Evolutionary conservation across 345 rosid species (phyloP).

Genomic region (Corchorus olitorius): DNA sequence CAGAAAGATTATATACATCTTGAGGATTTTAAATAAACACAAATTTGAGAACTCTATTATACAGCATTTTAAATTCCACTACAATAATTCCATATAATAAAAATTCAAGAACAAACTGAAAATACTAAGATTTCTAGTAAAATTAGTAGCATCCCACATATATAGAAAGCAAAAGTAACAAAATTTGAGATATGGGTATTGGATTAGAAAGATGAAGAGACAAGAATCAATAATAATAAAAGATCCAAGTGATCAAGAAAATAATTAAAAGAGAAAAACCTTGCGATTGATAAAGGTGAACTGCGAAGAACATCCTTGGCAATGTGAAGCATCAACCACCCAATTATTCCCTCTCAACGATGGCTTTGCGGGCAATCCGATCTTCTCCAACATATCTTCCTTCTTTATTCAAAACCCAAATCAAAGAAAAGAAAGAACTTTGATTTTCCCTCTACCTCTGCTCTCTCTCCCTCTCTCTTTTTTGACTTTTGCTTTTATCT

Average conservation of each 20-base stretch:
- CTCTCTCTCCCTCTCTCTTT: too few relatives aligned
- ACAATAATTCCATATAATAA: background rate
- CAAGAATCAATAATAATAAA: background rate
- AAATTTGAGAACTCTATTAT: background rate
- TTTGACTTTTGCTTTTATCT: background rate
- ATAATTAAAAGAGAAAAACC: constrained; percentile 38
- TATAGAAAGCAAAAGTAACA: background rate
- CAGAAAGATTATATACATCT: background rate
- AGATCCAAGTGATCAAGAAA: background rate
- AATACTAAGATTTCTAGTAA: background rate
- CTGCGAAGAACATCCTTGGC: constrained; percentile 94
- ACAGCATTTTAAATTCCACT: background rate
- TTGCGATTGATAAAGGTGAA: constrained; percentile 98
- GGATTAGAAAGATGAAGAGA: background rate
- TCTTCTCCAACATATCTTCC: constrained; percentile 76
- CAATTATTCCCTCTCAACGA: constrained; percentile 75
- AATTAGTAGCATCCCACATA: background rate
- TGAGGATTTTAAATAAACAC: background rate
- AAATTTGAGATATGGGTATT: constrained; percentile 19
- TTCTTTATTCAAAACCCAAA: constrained; percentile 9
- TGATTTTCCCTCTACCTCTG: background rate
- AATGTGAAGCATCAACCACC: constrained; percentile 88
- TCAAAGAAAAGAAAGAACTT: background rate
- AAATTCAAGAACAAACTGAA: constrained; percentile 1
- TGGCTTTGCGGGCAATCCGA: constrained; percentile 88